A percentile compares a stretch with the other conserved stretches of the same genome.
Conservation (phyloP, 768 basidiomycete genomes). For the Gyrodon lividus region DNA sequence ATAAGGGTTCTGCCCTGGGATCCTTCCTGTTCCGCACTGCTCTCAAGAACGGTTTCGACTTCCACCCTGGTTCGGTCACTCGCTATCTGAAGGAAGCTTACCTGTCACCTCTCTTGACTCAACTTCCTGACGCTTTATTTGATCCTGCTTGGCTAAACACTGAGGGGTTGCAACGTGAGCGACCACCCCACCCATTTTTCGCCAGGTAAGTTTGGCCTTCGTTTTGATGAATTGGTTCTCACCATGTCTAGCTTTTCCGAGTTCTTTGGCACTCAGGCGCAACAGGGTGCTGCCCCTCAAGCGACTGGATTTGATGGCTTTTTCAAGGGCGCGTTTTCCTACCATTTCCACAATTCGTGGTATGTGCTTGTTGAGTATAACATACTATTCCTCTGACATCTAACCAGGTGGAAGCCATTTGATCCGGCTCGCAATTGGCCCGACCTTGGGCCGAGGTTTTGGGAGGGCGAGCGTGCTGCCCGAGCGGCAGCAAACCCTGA, state of each 20-base stretch:
- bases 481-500: constrained; percentile 36
- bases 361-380: constrained; percentile 28
- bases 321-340: constrained; percentile 90
- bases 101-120: constrained; percentile 70
- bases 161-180: constrained; percentile 83
- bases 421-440: constrained; percentile 87
- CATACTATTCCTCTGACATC: neutral
- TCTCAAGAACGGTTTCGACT: constrained; percentile 86
- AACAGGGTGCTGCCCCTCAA: constrained; percentile 73
- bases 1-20: constrained; percentile 85
- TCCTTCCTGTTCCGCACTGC: constrained; percentile 92
- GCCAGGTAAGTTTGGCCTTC: constrained; percentile 53
- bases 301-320: constrained; percentile 88
- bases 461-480: constrained; percentile 66
- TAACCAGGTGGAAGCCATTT: constrained; percentile 87
- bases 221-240: neutral
- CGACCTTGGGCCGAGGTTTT: constrained; percentile 80
- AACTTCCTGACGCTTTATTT: constrained; percentile 89
- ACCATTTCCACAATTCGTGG: constrained; percentile 95
- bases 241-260: constrained; percentile 61
- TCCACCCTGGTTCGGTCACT: constrained; percentile 92
- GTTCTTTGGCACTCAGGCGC: constrained; percentile 74
- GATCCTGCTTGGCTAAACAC: constrained; percentile 95
- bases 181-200: constrained; percentile 93
- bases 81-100: constrained; percentile 81